Base-by-base conservation (phyloP, 2,329 filamentous ascomycete species). In the Penicillium verrucosum region DNA sequence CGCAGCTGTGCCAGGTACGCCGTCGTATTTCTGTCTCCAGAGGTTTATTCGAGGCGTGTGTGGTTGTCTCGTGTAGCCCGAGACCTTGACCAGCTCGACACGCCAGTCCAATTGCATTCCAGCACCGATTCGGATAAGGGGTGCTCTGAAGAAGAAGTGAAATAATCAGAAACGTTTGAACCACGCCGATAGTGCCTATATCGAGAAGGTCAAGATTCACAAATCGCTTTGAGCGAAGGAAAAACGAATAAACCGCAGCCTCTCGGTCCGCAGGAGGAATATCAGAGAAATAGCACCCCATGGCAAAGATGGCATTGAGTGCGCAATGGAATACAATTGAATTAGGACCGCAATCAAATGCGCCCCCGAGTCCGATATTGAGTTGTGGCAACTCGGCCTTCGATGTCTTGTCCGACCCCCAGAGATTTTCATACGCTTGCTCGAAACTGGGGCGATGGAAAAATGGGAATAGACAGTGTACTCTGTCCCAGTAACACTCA, bases 391-490 rank as follows among this genome's bases (percentile, higher is more conserved):
- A 58, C 11, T 60, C 47, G 11, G 53, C 56, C 30, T 52, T 61
- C 0, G 63, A 50, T 27, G 64, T 53, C 7, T 61, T 63, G 16
- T 56, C 55, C 1, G 69, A 60, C 8, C 59, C 57, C 76, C 76
- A 79, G 0, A 80, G 62, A 34, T 67, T 73, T 32, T 73, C 62
- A 45, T 79, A 79, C 0, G 73, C 74, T 18, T 60, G 58, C 51
- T 76, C 65, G 46, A 81, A 80, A n/a, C 70, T 70, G 0, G 69
- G 67, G 4, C 73, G 68, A 61, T 80, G 72, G 50, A 80, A 75
- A 54, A 78, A 75, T 0, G 78, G 78, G 50, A 78, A 79, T 10
- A 80, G 65, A 59, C 72, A 77, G 56, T 74, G 75, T 1, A 80
- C 66, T 9, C 69, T 61, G 14, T 74, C 63, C 59, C 72, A 78